phyloP scores from a whole-genome alignment of 1,139 yeast genomes.

The Suhomyces wounanorum region DNA sequence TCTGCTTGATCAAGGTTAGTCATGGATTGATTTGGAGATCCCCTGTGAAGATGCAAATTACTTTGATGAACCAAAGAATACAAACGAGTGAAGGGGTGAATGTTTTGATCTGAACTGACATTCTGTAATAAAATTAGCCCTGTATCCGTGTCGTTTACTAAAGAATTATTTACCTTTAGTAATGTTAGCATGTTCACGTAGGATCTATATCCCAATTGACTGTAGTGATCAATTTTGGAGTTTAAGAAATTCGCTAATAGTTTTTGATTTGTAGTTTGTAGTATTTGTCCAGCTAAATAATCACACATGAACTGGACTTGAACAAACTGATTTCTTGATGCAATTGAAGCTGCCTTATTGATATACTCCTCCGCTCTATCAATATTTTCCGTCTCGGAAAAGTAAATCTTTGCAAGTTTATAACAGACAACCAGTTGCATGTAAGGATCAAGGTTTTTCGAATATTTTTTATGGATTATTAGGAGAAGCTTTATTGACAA shows the following conservation, averaged over 20 bases:
- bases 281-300: conserved; percentile 35
- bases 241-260: conserved; percentile 33
- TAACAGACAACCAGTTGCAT: conserved; percentile 35
- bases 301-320: conserved; percentile 31
- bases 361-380: conserved; percentile 43
- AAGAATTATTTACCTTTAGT: conserved; percentile 30
- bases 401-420: conserved; percentile 38
- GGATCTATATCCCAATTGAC: conserved; percentile 14
- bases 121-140: conserved; percentile 29
- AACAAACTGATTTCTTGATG: conserved; percentile 30
- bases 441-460: conserved; percentile 27
- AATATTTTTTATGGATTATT: conserved; percentile 31
- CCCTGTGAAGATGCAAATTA: conserved; percentile 30
- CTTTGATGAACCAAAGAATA: conserved; percentile 25
- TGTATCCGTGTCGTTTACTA: conserved; percentile 26
- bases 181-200: conserved; percentile 29
- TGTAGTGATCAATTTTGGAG: conserved; percentile 25
- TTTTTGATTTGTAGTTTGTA: conserved; percentile 26
- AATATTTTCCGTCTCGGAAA: conserved; percentile 42
- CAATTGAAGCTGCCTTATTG: conserved; percentile 38
- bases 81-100: conserved; percentile 22
- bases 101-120: conserved; percentile 16
- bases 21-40: conserved; percentile 26
- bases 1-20: conserved; percentile 20
- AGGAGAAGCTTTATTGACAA: conserved; percentile 41